Percentiles rank a stretch among this genome's conserved stretches.
Evolutionary conservation across 148 eudicot species (phyloP).

Genomic region (Rhododendron ferrugineum): DNA sequence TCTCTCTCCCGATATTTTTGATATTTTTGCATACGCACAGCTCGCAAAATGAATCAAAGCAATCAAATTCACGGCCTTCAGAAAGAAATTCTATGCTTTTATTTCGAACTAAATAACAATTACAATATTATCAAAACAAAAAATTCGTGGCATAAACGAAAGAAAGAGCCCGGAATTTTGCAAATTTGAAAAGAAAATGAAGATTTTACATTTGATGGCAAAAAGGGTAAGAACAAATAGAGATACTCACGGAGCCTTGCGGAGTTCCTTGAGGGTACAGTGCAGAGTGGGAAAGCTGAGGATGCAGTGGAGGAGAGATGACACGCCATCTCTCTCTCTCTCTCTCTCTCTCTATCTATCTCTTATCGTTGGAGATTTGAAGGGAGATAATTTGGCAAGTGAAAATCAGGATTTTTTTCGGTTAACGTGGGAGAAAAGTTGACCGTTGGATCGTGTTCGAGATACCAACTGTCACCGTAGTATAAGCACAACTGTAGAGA

Average conservation of each 20-base stretch:
- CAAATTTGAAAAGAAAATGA: background rate
- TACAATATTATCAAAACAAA: background rate
- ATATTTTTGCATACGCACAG: background rate
- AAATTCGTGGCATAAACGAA: background rate
- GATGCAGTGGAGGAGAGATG: constrained; percentile 24
- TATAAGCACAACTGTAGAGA: background rate
- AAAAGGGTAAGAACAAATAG: background rate
- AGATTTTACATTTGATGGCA: background rate
- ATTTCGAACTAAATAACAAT: background rate
- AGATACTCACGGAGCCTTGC: constrained; percentile 18
- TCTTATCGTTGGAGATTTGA: background rate
- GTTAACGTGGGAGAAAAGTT: background rate
- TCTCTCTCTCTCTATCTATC: background rate
- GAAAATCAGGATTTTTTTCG: background rate
- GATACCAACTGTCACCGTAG: background rate
- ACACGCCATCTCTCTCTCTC: constrained; percentile 25
- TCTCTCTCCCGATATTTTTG: background rate
- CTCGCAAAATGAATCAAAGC: background rate
- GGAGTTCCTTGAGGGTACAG: constrained; percentile 10
- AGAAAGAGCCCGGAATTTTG: background rate
- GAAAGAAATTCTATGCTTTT: background rate
- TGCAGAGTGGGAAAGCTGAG: constrained; percentile 21
- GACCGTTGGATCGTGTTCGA: background rate
- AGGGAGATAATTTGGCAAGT: background rate
- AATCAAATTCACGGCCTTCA: background rate